Evolutionary conservation across 345 rosid species (phyloP), one percentile per base, ranked within the genome.

Genomic region (Bretschneidera sinensis): DNA sequence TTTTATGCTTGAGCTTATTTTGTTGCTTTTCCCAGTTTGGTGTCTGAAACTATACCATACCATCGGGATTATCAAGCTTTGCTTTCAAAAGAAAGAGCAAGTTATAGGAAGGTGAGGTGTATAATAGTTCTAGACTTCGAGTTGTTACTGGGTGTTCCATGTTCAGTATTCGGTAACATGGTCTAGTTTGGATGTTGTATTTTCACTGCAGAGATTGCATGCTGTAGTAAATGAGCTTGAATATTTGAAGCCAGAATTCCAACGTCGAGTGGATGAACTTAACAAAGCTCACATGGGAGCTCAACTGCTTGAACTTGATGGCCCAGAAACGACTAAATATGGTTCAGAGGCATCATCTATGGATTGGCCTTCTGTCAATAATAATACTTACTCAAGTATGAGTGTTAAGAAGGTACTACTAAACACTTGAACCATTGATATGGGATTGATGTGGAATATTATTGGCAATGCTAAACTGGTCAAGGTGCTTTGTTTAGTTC

Each of bases 31-130:
- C 39, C 33, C 80, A 94, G 97, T 83, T 84, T 94, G 86, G 89
- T 91, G 23, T 85, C 96, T 35, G 99, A 94, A 73, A 94, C 96
- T 7, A 94, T 91, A 64, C 99, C 96, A 0, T 83, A 68, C 58
- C 99, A 94, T 78, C 88, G 83, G 65, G 99, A 91, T 71, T 91
- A 88, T 56, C 92, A 74, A 31, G 74, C 61, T 31, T 69, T 74
- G 59, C 79, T 64, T 70, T 61, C 76, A 34, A 90, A 79, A 71
- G 96, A 82, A 63, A 86, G 81, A 66, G 65, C 70, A 6, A 61
- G 35, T 67, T 82, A 79, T 71, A 86, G 65, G 79, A 91, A 86
- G 96, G 96, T 91, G 69, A 75, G 81, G 39, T n/a, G n/a, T 45
- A 24, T 66, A 66, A 21, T 51, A 22, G 50, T 54, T 60, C 24